These are phyloP conservation scores for Besnoitia besnoiti DNA, from an alignment of 169 alveolate species.

Conservation along the genomic window DNA sequence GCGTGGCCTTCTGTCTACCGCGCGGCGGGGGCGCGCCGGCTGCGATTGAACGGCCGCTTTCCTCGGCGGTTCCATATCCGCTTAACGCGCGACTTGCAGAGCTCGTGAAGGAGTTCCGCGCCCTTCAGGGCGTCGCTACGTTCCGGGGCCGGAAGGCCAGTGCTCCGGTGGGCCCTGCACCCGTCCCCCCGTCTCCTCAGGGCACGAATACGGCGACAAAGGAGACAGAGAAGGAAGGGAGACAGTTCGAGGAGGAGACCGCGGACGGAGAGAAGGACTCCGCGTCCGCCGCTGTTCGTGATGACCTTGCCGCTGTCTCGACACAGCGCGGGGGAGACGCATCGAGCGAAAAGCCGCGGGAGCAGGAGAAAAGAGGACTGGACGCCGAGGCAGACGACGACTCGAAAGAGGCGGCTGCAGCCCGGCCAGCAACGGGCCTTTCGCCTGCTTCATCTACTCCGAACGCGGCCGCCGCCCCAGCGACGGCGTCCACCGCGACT, in stretches of 20 bases:
- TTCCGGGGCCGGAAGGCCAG: neutral
- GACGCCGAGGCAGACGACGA: no score
- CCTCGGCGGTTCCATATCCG: neutral
- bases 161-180: neutral
- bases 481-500: no score
- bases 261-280: neutral
- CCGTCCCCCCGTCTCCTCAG: neutral
- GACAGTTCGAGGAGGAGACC: neutral
- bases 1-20: neutral
- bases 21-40: neutral
- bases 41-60: neutral
- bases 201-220: neutral
- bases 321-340: no score
- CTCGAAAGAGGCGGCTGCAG: no score
- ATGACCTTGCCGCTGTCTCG: no score
- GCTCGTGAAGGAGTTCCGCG: neutral
- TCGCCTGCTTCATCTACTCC: no score
- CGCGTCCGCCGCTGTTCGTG: no score
- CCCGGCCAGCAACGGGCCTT: no score
- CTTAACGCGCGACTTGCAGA: neutral
- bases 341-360: no score
- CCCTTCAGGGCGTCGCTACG: neutral
- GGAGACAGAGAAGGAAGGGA: neutral
- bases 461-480: no score
- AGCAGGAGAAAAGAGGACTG: no score